Evolutionary conservation across 352 stramenopile species (phyloP).

Genomic region (Blastocystis sp.): DNA sequence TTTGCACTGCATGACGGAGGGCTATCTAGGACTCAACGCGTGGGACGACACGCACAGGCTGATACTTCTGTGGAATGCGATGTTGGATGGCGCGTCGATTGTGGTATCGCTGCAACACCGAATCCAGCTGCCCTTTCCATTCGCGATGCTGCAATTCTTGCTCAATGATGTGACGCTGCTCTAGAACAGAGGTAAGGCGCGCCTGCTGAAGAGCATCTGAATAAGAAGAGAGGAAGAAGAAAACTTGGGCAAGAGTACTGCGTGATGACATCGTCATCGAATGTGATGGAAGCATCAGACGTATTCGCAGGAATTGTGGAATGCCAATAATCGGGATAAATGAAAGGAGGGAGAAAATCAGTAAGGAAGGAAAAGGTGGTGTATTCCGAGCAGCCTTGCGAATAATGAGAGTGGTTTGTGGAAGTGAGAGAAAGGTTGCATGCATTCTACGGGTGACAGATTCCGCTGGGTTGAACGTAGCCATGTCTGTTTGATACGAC

Average conservation of each 20-base stretch:
- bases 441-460: neutral
- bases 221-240: neutral
- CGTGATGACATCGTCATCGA: neutral
- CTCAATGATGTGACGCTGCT: neutral
- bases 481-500: slow-evolving; percentile 16
- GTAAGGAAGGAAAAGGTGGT: neutral
- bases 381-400: neutral
- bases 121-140: neutral
- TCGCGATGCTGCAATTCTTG: neutral
- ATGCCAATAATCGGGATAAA: neutral
- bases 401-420: neutral
- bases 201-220: slow-evolving; percentile 26
- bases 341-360: neutral
- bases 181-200: neutral
- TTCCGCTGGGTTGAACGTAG: neutral
- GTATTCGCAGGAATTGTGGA: neutral
- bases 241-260: slow-evolving; percentile 12
- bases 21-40: neutral
- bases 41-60: neutral
- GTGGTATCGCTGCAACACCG: neutral
- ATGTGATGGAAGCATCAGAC: neutral
- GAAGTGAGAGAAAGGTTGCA: neutral
- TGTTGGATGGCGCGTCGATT: neutral
- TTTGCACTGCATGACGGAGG: neutral
- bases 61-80: neutral